Percentiles rank a stretch among this genome's conserved stretches.
phyloP scores from a whole-genome alignment of 306 rosid species.

The Neltuma alba region DNA sequence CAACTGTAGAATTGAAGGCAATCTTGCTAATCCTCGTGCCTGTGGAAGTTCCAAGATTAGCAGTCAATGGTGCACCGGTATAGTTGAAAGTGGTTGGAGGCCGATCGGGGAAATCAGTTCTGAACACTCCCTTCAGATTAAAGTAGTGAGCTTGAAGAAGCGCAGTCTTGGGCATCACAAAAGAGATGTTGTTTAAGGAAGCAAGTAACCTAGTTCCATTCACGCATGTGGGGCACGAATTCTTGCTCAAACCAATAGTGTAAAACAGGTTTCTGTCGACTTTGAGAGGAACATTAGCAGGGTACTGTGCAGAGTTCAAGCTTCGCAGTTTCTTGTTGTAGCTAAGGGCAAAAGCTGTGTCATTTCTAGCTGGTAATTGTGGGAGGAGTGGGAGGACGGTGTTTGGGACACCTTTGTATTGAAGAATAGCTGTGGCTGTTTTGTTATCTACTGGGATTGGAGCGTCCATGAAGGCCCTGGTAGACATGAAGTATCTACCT shows the following conservation, averaged over 20 bases:
- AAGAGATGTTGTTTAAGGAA: conserved; percentile 79
- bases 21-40: conserved; percentile 74
- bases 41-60: conserved; percentile 55
- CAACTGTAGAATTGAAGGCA: conserved; percentile 71
- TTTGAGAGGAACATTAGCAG: conserved; percentile 79
- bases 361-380: conserved; percentile 60
- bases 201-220: conserved; percentile 80
- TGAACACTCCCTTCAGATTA: conserved; percentile 64
- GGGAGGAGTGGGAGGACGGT: conserved; percentile 74
- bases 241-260: conserved; percentile 72
- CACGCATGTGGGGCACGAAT: conserved; percentile 65
- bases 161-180: conserved; percentile 72
- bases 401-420: conserved; percentile 72
- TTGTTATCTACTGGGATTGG: conserved; percentile 72
- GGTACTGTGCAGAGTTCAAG: conserved; percentile 60
- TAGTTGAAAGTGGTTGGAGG: conserved; percentile 70
- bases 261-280: conserved; percentile 72
- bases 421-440: conserved; percentile 79
- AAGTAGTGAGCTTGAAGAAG: conserved; percentile 90
- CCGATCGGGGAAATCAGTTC: conserved; percentile 73
- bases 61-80: conserved; percentile 67
- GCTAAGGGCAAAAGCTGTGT: conserved; percentile 57
- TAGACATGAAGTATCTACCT: conserved; percentile 69
- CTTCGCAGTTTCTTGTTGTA: conserved; percentile 63
- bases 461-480: conserved; percentile 74